phyloP scores from a whole-genome alignment of 1,139 yeast genomes.

The Geotrichum carabidarum region DNA sequence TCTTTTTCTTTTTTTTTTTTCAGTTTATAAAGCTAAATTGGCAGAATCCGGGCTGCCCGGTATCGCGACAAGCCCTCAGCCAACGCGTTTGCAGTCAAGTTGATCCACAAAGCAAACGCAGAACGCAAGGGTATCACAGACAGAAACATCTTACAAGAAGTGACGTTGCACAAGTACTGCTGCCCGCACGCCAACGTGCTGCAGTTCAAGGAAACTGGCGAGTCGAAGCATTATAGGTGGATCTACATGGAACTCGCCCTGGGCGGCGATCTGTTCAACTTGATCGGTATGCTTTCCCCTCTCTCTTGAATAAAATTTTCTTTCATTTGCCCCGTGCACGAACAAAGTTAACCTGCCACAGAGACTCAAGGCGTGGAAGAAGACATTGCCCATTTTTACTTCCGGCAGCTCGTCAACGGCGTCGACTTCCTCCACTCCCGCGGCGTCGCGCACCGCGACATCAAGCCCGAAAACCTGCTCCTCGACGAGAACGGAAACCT shows the following conservation, averaged over 20 bases:
- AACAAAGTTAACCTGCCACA: slow-evolving; percentile 51
- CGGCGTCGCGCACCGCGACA: slow-evolving; percentile 83
- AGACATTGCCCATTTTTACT: slow-evolving; percentile 63
- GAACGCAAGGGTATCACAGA: slow-evolving; percentile 43
- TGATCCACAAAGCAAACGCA: slow-evolving; percentile 49
- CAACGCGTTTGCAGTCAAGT: slow-evolving; percentile 48
- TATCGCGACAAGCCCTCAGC: neutral
- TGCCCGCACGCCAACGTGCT: slow-evolving; percentile 56
- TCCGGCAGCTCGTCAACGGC: slow-evolving; percentile 56
- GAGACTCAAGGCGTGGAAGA: slow-evolving; percentile 62
- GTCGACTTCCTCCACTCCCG: slow-evolving; percentile 55
- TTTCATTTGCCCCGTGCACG: slow-evolving; percentile 80
- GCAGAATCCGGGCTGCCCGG: slow-evolving; percentile 15
- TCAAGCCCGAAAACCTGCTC: slow-evolving; percentile 84
- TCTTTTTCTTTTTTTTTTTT: neutral
- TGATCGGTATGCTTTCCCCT: slow-evolving; percentile 34
- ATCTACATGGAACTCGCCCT: slow-evolving; percentile 60
- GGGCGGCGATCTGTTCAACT: slow-evolving; percentile 69
- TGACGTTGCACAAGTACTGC: slow-evolving; percentile 51
- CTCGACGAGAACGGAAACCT: slow-evolving; percentile 62
- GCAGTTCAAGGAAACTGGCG: slow-evolving; percentile 48
- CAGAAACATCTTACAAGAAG: slow-evolving; percentile 49
- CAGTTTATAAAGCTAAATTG: neutral
- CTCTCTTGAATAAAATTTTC: neutral
- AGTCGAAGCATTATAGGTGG: slow-evolving; percentile 52